Evolutionary conservation across 2,329 filamentous ascomycete species (phyloP), one percentile per base, ranked within the genome.

Genomic region (Aspergillus tubingensis): DNA sequence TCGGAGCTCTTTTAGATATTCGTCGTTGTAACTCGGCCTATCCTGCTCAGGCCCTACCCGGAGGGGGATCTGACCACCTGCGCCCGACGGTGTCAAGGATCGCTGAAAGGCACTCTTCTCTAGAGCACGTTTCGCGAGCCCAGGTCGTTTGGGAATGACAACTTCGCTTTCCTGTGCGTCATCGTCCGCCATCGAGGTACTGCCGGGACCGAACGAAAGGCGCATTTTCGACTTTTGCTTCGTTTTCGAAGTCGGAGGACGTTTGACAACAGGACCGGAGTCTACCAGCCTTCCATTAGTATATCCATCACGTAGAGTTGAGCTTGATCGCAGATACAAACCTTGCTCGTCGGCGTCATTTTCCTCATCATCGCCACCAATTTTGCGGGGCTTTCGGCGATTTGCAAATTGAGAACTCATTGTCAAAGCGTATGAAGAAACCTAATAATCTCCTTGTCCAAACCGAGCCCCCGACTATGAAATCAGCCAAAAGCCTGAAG

Each of bases 1-100:
- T 64, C 92, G 91, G 13, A 99, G 82, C 73, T 96, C 91, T 36
- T 91, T 88, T 19, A 99, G 82, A 66, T 94, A 91, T 68, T 96
- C 91, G 70, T 90, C 91, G 79, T 85, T 96, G 74, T 99, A 98
- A 60, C 81, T 89, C 0, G 92, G 92, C 39, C 89, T 82, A 54
- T 88, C 88, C 15, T 89, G 86, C 13, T 91, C 87, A 13, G 87
- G 83, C 5, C 81, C 79, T 0, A 85, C 81, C 7, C 86, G 82
- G 58, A 86, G 74, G 0, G 86, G 86, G 0, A 91, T 75, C 2
- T 81, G 79, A n/a, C 81, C 75, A 63, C 81, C 68, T 54, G 81
- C 76, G 69, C 77, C 70, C 0, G 80, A 79, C 10, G 81, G 77
- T 38, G 77, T 76, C 23, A 73, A 61, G n/a, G 79, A 75, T 68